A percentile compares a stretch with the other conserved stretches of the same genome.
Conservation (phyloP, 148 eudicot genomes). For the Selenicereus undatus region DNA sequence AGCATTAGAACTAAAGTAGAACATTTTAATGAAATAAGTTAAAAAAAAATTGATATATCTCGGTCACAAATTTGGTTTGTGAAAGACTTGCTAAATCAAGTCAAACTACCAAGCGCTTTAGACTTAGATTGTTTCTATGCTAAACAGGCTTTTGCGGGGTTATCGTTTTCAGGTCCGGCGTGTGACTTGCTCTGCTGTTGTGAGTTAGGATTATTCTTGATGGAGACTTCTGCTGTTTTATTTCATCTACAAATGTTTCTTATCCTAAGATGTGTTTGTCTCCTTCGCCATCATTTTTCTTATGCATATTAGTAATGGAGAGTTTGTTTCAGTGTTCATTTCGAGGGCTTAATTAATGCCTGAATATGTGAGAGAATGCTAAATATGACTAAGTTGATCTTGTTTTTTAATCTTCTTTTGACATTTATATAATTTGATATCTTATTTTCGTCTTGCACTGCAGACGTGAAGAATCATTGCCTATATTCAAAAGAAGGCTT, state of each 20-base stretch:
- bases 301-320: neutral
- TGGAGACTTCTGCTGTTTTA: neutral
- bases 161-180: no score
- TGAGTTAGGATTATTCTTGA: neutral
- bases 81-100: no score
- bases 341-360: neutral
- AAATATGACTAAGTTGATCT: neutral
- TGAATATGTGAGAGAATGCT: neutral
- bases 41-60: no score
- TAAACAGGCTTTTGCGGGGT: no score
- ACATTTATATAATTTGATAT: neutral
- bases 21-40: no score
- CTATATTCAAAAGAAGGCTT: slow-evolving; percentile 91
- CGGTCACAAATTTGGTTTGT: no score
- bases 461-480: slow-evolving; percentile 93
- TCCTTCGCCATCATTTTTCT: no score
- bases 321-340: neutral
- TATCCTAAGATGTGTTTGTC: no score
- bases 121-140: no score
- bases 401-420: neutral
- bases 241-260: no score
- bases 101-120: no score
- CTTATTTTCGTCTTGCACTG: slow-evolving; percentile 17
- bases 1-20: no score
- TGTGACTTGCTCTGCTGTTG: neutral